Percentiles rank a stretch among this genome's conserved stretches.
phyloP scores from a whole-genome alignment of 331 rosid genomes.

The Ulmus americana region DNA sequence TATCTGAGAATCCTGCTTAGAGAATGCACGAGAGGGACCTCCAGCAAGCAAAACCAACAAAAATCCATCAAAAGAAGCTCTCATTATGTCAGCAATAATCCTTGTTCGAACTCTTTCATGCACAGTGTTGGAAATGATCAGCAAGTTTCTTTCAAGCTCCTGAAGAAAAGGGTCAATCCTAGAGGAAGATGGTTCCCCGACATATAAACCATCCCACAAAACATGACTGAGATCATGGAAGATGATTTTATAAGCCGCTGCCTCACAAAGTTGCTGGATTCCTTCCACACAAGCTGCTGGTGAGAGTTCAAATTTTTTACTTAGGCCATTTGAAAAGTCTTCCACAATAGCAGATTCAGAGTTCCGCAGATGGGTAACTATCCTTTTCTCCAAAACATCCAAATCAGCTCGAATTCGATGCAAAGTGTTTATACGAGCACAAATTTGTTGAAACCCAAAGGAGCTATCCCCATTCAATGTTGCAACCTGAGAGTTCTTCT shows the following conservation, averaged over 20 bases:
- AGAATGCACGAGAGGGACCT: conserved; percentile 83
- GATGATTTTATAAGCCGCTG: conserved; percentile 58
- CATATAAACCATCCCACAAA: conserved; percentile 76
- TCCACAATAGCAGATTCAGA: conserved; percentile 50
- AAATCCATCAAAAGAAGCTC: conserved; percentile 85
- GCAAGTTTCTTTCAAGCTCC: conserved; percentile 68
- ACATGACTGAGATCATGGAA: conserved; percentile 65
- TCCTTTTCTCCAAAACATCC: conserved; percentile 70
- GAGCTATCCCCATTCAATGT: conserved; percentile 56
- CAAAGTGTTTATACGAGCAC: conserved; percentile 78
- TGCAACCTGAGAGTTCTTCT: conserved; percentile 76
- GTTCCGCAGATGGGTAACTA: conserved; percentile 63
- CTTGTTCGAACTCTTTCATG: conserved; percentile 90
- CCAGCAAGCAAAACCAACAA: conserved; percentile 84
- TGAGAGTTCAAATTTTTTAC: conserved; percentile 65
- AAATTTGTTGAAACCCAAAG: conserved; percentile 60
- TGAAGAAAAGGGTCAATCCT: conserved; percentile 73
- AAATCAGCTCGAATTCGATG: conserved; percentile 77
- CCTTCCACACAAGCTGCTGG: conserved; percentile 70
- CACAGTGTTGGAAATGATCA: conserved; percentile 60
- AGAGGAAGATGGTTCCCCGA: conserved; percentile 65
- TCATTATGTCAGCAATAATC: conserved; percentile 75
- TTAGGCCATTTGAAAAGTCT: conserved; percentile 54
- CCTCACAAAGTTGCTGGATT: conserved; percentile 73
- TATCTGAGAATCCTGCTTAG: conserved; percentile 55